These are phyloP conservation scores for Suillus brevipes DNA, from an alignment of 768 basidiomycete species.

Conservation along the genomic window DNA sequence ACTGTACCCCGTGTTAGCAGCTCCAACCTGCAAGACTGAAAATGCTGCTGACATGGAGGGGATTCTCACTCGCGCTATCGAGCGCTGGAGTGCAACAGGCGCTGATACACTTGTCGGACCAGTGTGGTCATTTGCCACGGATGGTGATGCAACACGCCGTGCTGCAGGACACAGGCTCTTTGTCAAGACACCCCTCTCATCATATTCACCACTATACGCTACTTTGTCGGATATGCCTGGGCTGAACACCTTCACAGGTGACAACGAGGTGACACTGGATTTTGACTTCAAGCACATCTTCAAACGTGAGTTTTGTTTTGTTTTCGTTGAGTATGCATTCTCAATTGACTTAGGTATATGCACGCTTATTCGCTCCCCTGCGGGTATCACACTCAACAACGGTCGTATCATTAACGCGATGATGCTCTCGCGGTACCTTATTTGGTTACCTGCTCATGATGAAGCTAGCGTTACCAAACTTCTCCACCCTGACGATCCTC, in stretches of 20 bases:
- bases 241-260: slow-evolving; percentile 13
- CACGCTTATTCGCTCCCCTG: slow-evolving; percentile 11
- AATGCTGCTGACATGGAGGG: slow-evolving; percentile 3
- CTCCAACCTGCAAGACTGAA: slow-evolving; percentile 16
- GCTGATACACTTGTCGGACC: background rate
- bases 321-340: too few species aligned
- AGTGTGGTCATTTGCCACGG: slow-evolving; percentile 16
- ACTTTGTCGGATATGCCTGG: slow-evolving; percentile 8
- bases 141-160: slow-evolving; percentile 15
- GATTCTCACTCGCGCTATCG: background rate
- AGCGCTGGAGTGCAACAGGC: background rate
- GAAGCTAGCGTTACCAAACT: slow-evolving; percentile 8
- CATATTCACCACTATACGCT: background rate
- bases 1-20: slow-evolving; percentile 13
- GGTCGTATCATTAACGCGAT: background rate
- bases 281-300: slow-evolving; percentile 19
- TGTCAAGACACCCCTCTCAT: background rate
- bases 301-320: slow-evolving; percentile 11
- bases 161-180: slow-evolving; percentile 11
- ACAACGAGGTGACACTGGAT: slow-evolving; percentile 11
- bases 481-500: slow-evolving; percentile 23
- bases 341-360: slow-evolving; percentile 10
- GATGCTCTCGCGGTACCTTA: background rate
- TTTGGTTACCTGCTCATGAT: background rate
- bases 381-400: background rate